Base-by-base conservation (phyloP, 495 filamentous ascomycete species). In the Penicillium tannophilum region DNA sequence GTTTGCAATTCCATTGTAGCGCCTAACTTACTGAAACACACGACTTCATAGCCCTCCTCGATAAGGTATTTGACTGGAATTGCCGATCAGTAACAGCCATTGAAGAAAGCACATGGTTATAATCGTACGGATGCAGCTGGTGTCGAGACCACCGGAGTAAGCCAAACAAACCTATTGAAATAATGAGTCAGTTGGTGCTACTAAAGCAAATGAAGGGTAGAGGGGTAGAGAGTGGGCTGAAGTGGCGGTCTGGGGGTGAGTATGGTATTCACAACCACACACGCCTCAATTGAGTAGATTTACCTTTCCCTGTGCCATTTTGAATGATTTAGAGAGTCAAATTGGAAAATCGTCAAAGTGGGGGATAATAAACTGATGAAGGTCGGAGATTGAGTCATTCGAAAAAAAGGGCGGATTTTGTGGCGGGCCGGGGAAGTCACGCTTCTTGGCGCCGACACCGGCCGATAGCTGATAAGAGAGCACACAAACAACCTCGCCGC, bases 41-140 rank as follows among this genome's bases (percentile, higher is more conserved):
- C 79, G 56, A 88, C 86, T 55, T 86, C 84, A 72, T 90, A 89
- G 51, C 81, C 82, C 68, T 90, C 74, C 67, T 89, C 84, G 57
- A 88, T 82, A 57, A 88, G 79, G 84, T 85, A 90, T 68, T 81
- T 79, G 55, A 86, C 71, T 74, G 52, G 43, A 51, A 12, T 39
- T 24, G 45, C n/a, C 26, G 45, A 57, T 72, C 61, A 64, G 63
- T 44, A 63, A 58, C 14, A 17, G 43, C 28, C 24, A 63, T 62
- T 52, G 54, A 16, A n/a, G 10, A 16, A 42, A 58, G 45, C 28
- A 8, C n/a, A 17, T 30, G 54, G 14, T 39, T 58, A 43, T 51
- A 50, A 20, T 58, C 72, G 65, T 73, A 66, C 83, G 74, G 69
- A 86, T 86, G 64, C 81, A 84, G 69, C 80, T 84, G 67, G 88